Percentiles rank a stretch among this genome's conserved stretches.
Evolutionary conservation across 2,329 filamentous ascomycete genomes (phyloP).

Genomic region (Colletotrichum brevisporum): DNA sequence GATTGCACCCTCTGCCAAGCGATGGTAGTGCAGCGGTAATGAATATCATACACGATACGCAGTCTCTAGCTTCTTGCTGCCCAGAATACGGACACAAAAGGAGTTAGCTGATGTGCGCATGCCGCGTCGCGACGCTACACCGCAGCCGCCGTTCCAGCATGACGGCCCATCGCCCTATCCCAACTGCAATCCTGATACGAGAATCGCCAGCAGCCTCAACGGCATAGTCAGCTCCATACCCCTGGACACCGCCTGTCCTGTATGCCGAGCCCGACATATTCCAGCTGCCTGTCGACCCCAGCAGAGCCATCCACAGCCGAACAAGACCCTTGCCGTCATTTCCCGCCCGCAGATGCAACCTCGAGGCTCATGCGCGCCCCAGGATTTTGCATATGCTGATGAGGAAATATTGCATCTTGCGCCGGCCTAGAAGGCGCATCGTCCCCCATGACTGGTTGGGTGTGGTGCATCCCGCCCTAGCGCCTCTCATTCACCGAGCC

Average conservation of each 20-base stretch:
- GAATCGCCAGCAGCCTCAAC: not conserved
- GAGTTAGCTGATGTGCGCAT: slow-evolving; percentile 10
- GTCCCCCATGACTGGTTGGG: slow-evolving; percentile 20
- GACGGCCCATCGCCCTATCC: not conserved
- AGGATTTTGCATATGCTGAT: slow-evolving; percentile 16
- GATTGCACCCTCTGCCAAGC: not conserved
- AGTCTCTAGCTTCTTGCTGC: not conserved
- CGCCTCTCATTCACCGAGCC: slow-evolving; percentile 31
- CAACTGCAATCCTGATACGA: slow-evolving; percentile 13
- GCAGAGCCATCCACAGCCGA: not conserved
- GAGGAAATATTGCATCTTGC: slow-evolving; percentile 32
- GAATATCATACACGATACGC: not conserved
- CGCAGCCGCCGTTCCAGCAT: not conserved
- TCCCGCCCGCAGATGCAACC: slow-evolving; percentile 15
- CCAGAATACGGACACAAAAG: not conserved
- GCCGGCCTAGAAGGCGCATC: slow-evolving; percentile 1
- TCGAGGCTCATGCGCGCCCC: slow-evolving; percentile 20
- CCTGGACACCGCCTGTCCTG: slow-evolving; percentile 13
- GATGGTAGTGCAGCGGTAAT: not conserved
- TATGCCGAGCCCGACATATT: slow-evolving; percentile 30
- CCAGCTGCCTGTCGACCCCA: not conserved
- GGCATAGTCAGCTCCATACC: slow-evolving; percentile 13
- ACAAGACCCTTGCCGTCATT: slow-evolving; percentile 15
- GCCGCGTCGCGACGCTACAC: not conserved
- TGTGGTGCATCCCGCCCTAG: slow-evolving; percentile 30